A percentile compares a stretch with the other conserved stretches of the same genome.
Evolutionary conservation across 768 basidiomycete genomes (phyloP).

Genomic region (Melanogaster broomeanus): DNA sequence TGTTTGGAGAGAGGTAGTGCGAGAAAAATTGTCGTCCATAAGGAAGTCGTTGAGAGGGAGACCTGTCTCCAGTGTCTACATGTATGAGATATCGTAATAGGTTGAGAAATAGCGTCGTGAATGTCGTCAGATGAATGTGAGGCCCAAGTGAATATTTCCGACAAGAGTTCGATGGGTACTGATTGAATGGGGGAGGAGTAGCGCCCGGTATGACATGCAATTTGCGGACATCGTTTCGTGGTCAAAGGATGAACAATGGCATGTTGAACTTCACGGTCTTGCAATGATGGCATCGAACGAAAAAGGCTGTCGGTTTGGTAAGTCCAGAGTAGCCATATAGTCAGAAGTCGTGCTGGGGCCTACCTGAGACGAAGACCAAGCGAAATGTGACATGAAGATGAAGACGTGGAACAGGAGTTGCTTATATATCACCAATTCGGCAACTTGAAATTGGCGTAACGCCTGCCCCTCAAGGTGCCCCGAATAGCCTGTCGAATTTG

Average conservation of each 20-base stretch:
- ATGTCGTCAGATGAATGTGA: conserved; percentile 28
- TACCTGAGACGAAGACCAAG: neutral
- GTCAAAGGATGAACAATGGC: neutral
- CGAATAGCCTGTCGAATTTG: neutral
- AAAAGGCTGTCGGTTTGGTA: neutral
- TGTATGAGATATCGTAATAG: conserved; percentile 46
- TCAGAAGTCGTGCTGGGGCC: neutral
- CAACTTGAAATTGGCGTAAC: conserved; percentile 1
- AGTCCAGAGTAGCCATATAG: neutral
- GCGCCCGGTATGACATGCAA: neutral
- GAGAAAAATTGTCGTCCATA: conserved; percentile 57
- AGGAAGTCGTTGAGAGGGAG: conserved; percentile 41
- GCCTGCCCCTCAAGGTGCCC: neutral
- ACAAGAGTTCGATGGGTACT: conserved; percentile 39
- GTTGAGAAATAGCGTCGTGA: conserved; percentile 26
- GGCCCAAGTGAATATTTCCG: conserved; percentile 36
- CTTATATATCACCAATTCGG: conserved; percentile 3
- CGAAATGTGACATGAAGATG: neutral
- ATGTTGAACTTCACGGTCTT: neutral
- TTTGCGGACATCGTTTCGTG: neutral
- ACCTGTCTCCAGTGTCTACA: conserved; percentile 53
- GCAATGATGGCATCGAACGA: conserved; percentile 13
- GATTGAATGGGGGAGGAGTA: neutral
- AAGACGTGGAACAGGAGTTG: neutral
- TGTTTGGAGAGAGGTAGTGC: conserved; percentile 41